Conservation (phyloP, 1,139 yeast species). For the Nakaseomyces uthaithaninus region DNA sequence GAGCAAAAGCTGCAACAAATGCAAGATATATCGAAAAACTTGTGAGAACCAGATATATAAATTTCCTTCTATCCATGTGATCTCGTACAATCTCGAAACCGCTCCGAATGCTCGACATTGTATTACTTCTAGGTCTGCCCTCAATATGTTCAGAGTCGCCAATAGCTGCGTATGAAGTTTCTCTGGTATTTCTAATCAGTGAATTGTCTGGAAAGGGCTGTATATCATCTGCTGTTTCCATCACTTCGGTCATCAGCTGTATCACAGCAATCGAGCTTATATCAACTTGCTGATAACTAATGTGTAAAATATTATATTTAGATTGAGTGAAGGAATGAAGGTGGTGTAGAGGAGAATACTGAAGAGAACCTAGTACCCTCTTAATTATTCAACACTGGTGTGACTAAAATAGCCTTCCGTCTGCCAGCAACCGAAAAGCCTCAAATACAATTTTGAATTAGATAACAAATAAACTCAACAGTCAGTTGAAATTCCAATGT, state of each 20-base stretch:
- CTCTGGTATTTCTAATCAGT: background rate
- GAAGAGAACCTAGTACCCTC: no score
- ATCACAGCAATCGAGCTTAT: no score
- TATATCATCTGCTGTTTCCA: background rate
- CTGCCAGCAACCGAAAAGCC: no score
- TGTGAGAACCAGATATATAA: slow-evolving; percentile 36
- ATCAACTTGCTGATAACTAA: no score
- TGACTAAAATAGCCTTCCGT: no score
- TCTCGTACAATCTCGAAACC: slow-evolving; percentile 41
- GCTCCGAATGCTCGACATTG: slow-evolving; percentile 27
- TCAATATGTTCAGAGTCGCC: background rate
- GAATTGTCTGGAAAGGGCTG: slow-evolving; percentile 5
- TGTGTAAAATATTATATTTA: no score
- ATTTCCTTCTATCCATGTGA: slow-evolving; percentile 46
- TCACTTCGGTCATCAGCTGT: background rate
- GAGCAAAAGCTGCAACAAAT: slow-evolving; percentile 67
- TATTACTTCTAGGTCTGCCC: slow-evolving; percentile 16
- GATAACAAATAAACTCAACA: no score
- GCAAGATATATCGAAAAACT: slow-evolving; percentile 33
- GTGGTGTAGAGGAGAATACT: no score
- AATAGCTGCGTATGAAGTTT: background rate
- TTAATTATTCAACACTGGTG: no score
- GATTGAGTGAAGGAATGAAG: no score
- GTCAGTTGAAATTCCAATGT: no score
- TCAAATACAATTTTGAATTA: no score